Percentiles rank a stretch among this genome's conserved stretches.
Evolutionary conservation across 2,329 filamentous ascomycete species (phyloP).

Genomic region (Daldinia sp.): DNA sequence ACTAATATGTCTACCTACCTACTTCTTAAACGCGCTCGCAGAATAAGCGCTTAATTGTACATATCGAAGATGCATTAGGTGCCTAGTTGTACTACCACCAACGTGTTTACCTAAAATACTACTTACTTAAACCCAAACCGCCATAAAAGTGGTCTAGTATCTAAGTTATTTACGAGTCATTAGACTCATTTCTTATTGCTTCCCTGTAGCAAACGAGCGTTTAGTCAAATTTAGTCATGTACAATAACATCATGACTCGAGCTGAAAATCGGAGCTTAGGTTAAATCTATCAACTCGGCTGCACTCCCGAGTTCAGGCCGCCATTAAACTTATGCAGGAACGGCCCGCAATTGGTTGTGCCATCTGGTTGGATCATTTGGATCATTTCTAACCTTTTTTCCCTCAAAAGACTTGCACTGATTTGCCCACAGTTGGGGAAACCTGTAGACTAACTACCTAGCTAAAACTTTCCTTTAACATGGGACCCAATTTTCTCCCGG

Average conservation of each 20-base stretch:
- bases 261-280: conserved; percentile 23
- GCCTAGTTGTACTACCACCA: conserved; percentile 4
- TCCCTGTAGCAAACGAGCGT: background rate
- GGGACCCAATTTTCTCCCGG: conserved; percentile 14
- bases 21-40: conserved; percentile 22
- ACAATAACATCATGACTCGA: conserved; percentile 33
- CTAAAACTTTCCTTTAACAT: conserved; percentile 11
- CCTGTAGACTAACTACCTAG: background rate
- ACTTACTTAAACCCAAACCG: background rate
- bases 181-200: background rate
- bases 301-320: conserved; percentile 17
- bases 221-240: conserved; percentile 13
- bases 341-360: conserved; percentile 35
- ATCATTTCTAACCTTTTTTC: no score
- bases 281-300: conserved; percentile 31
- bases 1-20: background rate
- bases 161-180: conserved; percentile 10
- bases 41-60: conserved; percentile 22
- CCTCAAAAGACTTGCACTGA: background rate
- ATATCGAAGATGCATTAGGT: background rate
- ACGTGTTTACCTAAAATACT: background rate
- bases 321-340: conserved; percentile 34
- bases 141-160: conserved; percentile 1
- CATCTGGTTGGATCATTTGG: conserved; percentile 29
- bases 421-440: conserved; percentile 11